These are phyloP conservation scores for Aureobasidium namibiae DNA, from an alignment of 2,329 filamentous ascomycete genomes.

Conservation along the genomic window DNA sequence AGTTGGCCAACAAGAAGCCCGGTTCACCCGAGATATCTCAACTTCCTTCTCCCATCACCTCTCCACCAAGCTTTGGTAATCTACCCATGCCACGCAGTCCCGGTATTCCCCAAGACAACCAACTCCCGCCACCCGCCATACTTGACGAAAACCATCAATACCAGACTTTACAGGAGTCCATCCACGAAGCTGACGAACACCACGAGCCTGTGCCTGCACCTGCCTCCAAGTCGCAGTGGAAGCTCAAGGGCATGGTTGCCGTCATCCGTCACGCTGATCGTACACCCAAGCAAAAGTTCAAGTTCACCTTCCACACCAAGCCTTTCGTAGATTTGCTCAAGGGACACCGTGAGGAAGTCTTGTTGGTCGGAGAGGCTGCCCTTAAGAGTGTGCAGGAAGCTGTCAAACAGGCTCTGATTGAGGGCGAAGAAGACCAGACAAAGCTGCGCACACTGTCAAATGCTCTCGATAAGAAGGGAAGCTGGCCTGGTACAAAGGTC, in stretches of 20 bases:
- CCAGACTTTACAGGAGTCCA: conserved; percentile 12
- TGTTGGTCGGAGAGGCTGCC: conserved; percentile 85
- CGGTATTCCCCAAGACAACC: conserved; percentile 17
- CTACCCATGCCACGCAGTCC: conserved; percentile 16
- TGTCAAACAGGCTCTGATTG: conserved; percentile 68
- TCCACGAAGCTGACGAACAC: conserved; percentile 11
- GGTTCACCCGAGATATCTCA: conserved; percentile 39
- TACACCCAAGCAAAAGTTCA: conserved; percentile 98
- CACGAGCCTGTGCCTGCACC: conserved; percentile 35
- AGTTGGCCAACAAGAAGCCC: conserved; percentile 27
- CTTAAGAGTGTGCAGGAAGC: conserved; percentile 82
- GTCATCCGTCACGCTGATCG: conserved; percentile 95
- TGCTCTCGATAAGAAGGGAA: conserved; percentile 83
- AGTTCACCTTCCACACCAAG: conserved; percentile 95
- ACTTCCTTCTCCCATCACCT: conserved; percentile 33
- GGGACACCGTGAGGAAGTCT: conserved; percentile 91
- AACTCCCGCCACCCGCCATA: conserved; percentile 25
- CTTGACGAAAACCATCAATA: conserved; percentile 13
- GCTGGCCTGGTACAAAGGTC: conserved; percentile 92
- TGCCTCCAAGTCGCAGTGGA: conserved; percentile 86
- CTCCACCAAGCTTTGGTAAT: conserved; percentile 35
- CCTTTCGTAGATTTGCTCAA: conserved; percentile 93
- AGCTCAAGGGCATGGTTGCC: conserved; percentile 92
- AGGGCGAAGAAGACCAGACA: conserved; percentile 72
- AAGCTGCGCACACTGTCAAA: conserved; percentile 84